Base-by-base conservation (phyloP, 2,329 filamentous ascomycete genomes). In the Clonostachys rhizophaga region DNA sequence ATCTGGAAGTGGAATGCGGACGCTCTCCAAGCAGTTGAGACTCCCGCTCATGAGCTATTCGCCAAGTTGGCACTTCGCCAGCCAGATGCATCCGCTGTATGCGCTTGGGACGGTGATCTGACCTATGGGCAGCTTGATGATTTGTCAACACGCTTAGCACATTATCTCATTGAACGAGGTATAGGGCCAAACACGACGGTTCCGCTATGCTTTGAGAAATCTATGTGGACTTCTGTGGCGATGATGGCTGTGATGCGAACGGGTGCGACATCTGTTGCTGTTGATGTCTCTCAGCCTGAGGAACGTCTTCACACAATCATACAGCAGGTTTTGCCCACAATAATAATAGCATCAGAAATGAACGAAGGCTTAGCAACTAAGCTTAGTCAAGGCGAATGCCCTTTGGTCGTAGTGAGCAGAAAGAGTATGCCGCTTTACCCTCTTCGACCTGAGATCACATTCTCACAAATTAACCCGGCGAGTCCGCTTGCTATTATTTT, bases 181-280 rank as follows among this genome's bases (percentile, higher is more conserved):
- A 45, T 49, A 16, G 44, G 45, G 17, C 44, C 48, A 12, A 45
- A 42, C 24, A 30, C 39, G 9, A 44, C 20, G 17, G 48, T 49
- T n/a, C 40, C 40, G 36, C 24, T 49, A 20, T 49, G 48, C 48
- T 44, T 49, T 40, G 48, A 47, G 33, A 47, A 49, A 33, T 49
- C 48, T 30, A 47, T 24, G 34, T 47, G 48, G 48, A 47, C 48
- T 16, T 33, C 45, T 42, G 48, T 49, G 6, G 34, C 48, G 14
- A 44, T 49, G 18, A 35, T 49, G 41, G 48, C 34, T 44, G 44
- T 49, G 35, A 20, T 49, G 34, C 41, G 47, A 42, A 34, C 48
- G 8, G 48, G 48, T 9, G 48, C 44, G 5, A 45, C 44, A n/a
- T 24, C 47, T 41, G 48, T 49, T 14, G 16, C 45, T 34, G 44